These are phyloP conservation scores for Phytopythium ostracodes DNA, from an alignment of 352 stramenopile species.

Conservation along the genomic window DNA sequence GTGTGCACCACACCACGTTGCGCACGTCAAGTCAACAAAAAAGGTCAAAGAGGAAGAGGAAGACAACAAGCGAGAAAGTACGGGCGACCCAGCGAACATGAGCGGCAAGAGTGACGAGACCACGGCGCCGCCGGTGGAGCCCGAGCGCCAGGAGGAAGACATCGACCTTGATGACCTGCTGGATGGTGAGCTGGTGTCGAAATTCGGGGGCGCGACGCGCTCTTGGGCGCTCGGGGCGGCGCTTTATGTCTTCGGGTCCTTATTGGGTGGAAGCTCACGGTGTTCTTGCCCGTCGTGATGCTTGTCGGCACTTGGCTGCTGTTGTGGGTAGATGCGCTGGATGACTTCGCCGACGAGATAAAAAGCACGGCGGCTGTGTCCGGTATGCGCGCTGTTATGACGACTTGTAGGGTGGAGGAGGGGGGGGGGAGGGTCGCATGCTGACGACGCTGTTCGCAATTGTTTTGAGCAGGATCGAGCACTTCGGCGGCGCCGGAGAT, in stretches of 20 bases:
- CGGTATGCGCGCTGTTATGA: background rate
- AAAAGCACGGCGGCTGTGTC: conserved; percentile 11
- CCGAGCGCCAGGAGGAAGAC: conserved; percentile 30
- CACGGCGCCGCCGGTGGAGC: conserved; percentile 1
- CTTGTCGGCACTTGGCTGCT: background rate
- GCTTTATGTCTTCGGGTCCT: background rate
- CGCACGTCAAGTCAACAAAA: conserved; percentile 6
- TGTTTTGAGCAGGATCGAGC: conserved; percentile 1
- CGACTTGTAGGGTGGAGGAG: background rate
- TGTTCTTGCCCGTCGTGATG: too few species aligned
- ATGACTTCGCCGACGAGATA: conserved; percentile 80
- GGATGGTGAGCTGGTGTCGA: conserved; percentile 34
- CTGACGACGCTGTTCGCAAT: background rate
- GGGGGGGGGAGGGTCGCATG: background rate
- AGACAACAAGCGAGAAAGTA: background rate
- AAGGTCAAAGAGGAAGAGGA: background rate
- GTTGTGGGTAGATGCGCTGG: conserved; percentile 54
- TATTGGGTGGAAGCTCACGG: background rate
- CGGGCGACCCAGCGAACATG: background rate
- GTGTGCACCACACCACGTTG: conserved; percentile 7
- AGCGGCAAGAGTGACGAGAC: conserved; percentile 16
- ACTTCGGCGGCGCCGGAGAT: conserved; percentile 24
- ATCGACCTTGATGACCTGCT: conserved; percentile 81
- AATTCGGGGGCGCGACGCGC: background rate
- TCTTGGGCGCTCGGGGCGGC: background rate